Evolutionary conservation across 2,329 filamentous ascomycete genomes (phyloP).

Genomic region (Aspergillus novoparasiticus): DNA sequence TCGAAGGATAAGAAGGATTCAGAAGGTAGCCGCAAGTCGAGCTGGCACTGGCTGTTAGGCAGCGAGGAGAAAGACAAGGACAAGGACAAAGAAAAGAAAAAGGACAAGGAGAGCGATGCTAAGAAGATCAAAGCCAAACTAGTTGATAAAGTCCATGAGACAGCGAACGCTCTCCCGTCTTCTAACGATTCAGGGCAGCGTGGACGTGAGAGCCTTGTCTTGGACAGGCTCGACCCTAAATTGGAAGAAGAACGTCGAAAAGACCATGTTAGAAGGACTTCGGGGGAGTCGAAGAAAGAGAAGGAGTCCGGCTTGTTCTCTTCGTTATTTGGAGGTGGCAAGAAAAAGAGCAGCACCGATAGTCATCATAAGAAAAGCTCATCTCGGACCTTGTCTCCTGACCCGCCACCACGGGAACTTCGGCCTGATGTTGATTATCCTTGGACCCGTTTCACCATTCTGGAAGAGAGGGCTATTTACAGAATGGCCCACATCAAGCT

Average conservation of each 20-base stretch:
- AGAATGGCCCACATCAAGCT: constrained; percentile 98
- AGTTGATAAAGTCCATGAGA: constrained; percentile 65
- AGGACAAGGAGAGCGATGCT: constrained; percentile 68
- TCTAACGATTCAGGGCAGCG: constrained; percentile 71
- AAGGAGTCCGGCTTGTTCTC: constrained; percentile 88
- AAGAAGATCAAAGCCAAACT: constrained; percentile 60
- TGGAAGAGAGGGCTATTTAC: constrained; percentile 96
- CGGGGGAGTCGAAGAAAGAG: constrained; percentile 73
- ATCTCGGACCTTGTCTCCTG: constrained; percentile 76
- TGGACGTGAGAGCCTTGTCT: constrained; percentile 76
- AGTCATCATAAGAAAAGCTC: constrained; percentile 71
- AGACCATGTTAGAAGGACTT: constrained; percentile 73
- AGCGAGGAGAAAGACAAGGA: constrained; percentile 70
- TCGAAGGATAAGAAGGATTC: constrained; percentile 70
- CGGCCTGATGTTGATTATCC: constrained; percentile 91
- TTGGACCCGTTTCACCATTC: constrained; percentile 91
- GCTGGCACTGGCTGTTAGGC: constrained; percentile 74
- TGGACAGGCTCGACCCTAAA: constrained; percentile 78
- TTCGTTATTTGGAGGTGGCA: constrained; percentile 85
- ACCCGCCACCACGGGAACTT: constrained; percentile 71
- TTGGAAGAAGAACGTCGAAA: constrained; percentile 72
- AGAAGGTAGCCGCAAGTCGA: constrained; percentile 72
- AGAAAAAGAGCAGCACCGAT: constrained; percentile 83
- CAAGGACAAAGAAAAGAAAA: constrained; percentile 57
- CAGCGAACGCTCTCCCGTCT: constrained; percentile 78